phyloP scores from a whole-genome alignment of 2,329 filamentous ascomycete genomes.

The Thelonectria discophora region DNA sequence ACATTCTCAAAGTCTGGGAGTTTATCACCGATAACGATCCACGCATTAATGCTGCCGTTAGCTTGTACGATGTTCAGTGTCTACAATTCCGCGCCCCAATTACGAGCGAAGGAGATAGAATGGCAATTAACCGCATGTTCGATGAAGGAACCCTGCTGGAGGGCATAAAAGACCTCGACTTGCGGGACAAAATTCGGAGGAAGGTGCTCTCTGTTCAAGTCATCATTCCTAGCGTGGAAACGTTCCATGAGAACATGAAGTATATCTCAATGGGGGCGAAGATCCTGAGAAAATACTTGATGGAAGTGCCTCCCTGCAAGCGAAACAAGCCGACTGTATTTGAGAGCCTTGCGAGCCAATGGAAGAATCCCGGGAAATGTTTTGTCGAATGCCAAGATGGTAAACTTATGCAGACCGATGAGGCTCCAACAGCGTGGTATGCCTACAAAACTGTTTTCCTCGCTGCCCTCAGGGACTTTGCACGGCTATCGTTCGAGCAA shows the following conservation, averaged over 20 bases:
- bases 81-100: neutral
- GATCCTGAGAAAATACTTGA: slow-evolving; percentile 6
- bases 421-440: neutral
- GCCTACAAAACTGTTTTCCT: neutral
- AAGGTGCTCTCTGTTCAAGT: neutral
- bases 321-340: neutral
- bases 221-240: slow-evolving; percentile 4
- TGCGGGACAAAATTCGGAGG: neutral
- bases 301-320: neutral
- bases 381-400: neutral
- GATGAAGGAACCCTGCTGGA: neutral
- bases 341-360: neutral
- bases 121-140: neutral
- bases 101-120: neutral
- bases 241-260: slow-evolving; percentile 7
- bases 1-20: slow-evolving; percentile 1
- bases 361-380: neutral
- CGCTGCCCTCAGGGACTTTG: neutral
- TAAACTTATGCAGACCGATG: neutral
- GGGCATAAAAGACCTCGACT: neutral
- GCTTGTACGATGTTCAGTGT: neutral
- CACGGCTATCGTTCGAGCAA: neutral
- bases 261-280: slow-evolving; percentile 2
- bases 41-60: neutral
- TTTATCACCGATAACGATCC: neutral